Evolutionary conservation across 805 yeast species (phyloP), one percentile per base, ranked within the genome.

Genomic region (Candida schatavii): DNA sequence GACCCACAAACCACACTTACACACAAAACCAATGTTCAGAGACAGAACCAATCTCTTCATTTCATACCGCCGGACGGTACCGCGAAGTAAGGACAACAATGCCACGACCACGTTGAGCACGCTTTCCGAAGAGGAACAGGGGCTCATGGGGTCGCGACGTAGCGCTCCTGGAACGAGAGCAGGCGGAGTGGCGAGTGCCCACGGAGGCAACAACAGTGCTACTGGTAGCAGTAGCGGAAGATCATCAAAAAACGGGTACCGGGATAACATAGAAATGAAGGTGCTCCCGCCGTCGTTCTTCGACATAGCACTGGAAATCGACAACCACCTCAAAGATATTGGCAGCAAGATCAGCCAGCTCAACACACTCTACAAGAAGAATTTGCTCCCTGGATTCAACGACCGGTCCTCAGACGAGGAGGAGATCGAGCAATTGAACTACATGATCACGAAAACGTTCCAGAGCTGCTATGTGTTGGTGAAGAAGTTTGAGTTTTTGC

Each of bases 1-100:
- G n/a, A n/a, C n/a, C n/a, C n/a, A n/a, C n/a, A n/a, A n/a, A n/a
- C n/a, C n/a, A n/a, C n/a, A n/a, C n/a, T n/a, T n/a, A n/a, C n/a
- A n/a, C n/a, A n/a, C n/a, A n/a, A 17, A 14, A 13, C 18, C 37
- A 17, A 88, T 91, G 97, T 87, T 85, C 56, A 75, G 98, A 60
- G 98, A 93, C 65, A 74, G 97, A 60, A 93, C 99, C n/a, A 91
- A 90, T 57, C 74, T 91, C 49, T 91, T 75, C 62, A 69, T 89
- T 18, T 88, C 97, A 35, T 91, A 86, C 58, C 79, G 99, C 48
- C 80, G 93, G 45, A 89, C 98, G 9, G 84, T 83, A 43, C 95
- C 96, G 0, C 89, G 89, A 20, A 31, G 5, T 15, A 29, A 29
- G n/a, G 19, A 31, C 35, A 46, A 44, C 46, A 66, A 68, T 18